phyloP scores from a whole-genome alignment of 805 yeast species.

The Lipomyces yamanashiensis region DNA sequence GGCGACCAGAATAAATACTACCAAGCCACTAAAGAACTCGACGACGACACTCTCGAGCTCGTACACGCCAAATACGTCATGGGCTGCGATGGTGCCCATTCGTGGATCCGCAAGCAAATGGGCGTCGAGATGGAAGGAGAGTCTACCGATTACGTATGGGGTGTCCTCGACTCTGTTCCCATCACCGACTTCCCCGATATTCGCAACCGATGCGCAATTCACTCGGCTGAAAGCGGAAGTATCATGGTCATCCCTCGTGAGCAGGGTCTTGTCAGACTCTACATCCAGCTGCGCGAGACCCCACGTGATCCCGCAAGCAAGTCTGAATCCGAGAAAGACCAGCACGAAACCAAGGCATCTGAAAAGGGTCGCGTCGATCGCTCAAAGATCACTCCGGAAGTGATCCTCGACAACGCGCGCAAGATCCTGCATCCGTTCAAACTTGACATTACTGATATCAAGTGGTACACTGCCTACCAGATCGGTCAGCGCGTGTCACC shows the following conservation, averaged over 20 bases:
- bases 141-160: constrained; percentile 47
- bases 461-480: constrained; percentile 28
- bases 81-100: constrained; percentile 47
- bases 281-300: constrained; percentile 42
- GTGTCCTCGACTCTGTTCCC: constrained; percentile 48
- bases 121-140: constrained; percentile 47
- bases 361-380: constrained; percentile 41
- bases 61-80: constrained; percentile 46
- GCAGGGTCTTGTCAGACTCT: constrained; percentile 44
- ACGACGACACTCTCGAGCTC: constrained; percentile 25
- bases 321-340: constrained; percentile 19
- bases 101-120: constrained; percentile 45
- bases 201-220: constrained; percentile 45
- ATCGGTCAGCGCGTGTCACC: constrained; percentile 47
- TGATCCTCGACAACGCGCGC: constrained; percentile 40
- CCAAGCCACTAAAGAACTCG: constrained; percentile 33
- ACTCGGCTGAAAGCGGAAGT: constrained; percentile 44
- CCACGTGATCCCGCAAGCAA: constrained; percentile 20
- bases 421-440: constrained; percentile 40
- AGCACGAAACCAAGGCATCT: constrained; percentile 31
- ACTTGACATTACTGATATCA: constrained; percentile 41
- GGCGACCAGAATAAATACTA: constrained; percentile 19
- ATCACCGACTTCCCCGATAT: constrained; percentile 48
- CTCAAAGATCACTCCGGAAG: constrained; percentile 46
- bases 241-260: constrained; percentile 48